Base-by-base conservation (phyloP, 2,329 filamentous ascomycete species). In the Phialemonium atrogriseum region DNA sequence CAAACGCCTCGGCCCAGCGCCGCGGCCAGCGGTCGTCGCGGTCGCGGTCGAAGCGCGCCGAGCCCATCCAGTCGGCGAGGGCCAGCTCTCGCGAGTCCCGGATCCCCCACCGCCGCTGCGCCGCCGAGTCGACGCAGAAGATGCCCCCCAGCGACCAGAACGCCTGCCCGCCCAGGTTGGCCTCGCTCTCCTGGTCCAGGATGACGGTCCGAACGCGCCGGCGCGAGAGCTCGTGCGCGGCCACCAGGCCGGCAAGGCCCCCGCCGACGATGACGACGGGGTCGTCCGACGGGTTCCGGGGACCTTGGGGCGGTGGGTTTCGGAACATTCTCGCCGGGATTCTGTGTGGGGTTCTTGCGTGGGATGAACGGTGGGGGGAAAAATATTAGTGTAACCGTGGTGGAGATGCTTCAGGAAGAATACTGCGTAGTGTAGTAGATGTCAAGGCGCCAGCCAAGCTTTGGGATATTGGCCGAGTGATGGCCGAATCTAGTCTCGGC, bases 71-170 rank as follows among this genome's bases (percentile, higher is more conserved):
- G 51, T 78, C 73, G 37, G 66, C 61, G 58, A 73, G 50, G 4
- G 74, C 73, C 12, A 77, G 60, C 42, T 64, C 66, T 35, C 66
- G 66, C 32, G 62, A 68, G 54, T 78, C 73, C 39, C 60, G 61
- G 55, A 78, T 73, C 41, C 73, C 73, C 50, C 68, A 57, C 33
- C 68, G 63, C 4, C 73, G 66, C 55, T 78, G 73, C 39, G 68
- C 59, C 7, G 62, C 46, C 7, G 70, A 74, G 53, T 77, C 50
- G 34, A 78, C 73, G 51, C 68, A 61, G 54, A 78, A 78, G 16
- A 78, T 48, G 21, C 73, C 73, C 20, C 73, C 74, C 1, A 78
- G 63, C 4, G 73, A 78, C 71, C 73, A 78, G 47, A 77, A 77
- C 6, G 73, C 73, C 50, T 78, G 73, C 3, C 73, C 73, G 36